Percentiles rank a stretch among this genome's conserved stretches.
These are phyloP conservation scores for Boletus speciosus DNA, from an alignment of 768 basidiomycete genomes.

Conservation along the genomic window DNA sequence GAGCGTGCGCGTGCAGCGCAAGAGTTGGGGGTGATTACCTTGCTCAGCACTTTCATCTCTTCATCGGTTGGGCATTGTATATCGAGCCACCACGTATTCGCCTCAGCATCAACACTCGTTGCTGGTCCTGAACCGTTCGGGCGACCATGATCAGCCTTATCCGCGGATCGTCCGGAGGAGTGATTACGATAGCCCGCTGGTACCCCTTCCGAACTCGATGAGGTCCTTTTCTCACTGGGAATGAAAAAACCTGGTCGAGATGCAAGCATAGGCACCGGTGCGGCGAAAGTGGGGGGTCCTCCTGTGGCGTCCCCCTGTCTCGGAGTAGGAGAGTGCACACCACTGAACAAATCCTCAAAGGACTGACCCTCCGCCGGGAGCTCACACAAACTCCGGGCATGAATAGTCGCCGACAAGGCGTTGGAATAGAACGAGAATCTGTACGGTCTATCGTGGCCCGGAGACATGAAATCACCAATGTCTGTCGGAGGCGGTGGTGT, in stretches of 20 bases:
- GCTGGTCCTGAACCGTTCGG: conserved; percentile 25
- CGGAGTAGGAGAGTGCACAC: conserved; percentile 32
- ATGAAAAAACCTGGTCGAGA: conserved; percentile 2
- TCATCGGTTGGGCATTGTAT: conserved; percentile 92
- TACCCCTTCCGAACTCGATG: conserved; percentile 4
- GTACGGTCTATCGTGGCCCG: conserved; percentile 84
- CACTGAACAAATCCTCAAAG: conserved; percentile 86
- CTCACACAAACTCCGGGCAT: conserved; percentile 88
- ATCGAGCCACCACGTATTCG: conserved; percentile 96
- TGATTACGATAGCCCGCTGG: conserved; percentile 10
- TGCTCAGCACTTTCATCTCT: conserved; percentile 96
- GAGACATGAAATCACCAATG: conserved; percentile 38
- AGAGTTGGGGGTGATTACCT: conserved; percentile 45
- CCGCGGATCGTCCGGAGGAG: conserved; percentile 18
- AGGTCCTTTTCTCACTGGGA: conserved; percentile 7
- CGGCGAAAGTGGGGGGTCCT: neutral
- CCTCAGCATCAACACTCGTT: conserved; percentile 47
- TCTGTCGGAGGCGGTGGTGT: conserved; percentile 5
- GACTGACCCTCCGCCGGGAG: conserved; percentile 91
- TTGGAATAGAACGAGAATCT: conserved; percentile 99
- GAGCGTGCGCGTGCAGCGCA: neutral
- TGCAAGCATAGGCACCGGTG: conserved; percentile 8
- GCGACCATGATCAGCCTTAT: conserved; percentile 17
- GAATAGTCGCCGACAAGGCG: conserved; percentile 86
- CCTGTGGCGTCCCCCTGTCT: conserved; percentile 7